phyloP scores from a whole-genome alignment of 106 monocot genomes.

The Apostasia ramifera region DNA sequence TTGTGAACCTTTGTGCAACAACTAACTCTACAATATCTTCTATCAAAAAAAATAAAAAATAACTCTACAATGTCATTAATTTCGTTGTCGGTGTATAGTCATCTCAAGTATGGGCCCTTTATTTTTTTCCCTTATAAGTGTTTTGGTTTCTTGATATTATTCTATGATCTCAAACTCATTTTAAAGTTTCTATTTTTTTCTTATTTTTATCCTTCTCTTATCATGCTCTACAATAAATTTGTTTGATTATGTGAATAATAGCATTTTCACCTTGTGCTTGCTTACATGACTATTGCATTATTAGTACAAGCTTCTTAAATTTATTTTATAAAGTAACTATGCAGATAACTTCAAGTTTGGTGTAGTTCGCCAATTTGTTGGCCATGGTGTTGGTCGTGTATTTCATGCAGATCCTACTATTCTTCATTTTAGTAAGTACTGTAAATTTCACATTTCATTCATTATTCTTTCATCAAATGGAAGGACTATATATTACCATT shows the following conservation, averaged over 20 bases:
- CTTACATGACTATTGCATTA: background rate
- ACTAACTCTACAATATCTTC: too few relatives aligned
- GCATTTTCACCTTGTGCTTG: too few relatives aligned
- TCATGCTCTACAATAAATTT: background rate
- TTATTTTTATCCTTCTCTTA: background rate
- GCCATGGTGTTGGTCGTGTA: slow-evolving; percentile 64
- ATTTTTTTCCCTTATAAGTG: too few relatives aligned
- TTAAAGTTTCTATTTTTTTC: background rate
- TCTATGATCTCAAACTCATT: background rate
- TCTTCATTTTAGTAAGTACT: slow-evolving; percentile 57
- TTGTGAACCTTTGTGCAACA: too few relatives aligned
- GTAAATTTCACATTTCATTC: background rate
- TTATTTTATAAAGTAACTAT: slow-evolving; percentile 38
- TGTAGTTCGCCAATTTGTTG: slow-evolving; percentile 62
- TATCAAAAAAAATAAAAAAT: too few relatives aligned
- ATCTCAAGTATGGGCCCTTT: too few relatives aligned
- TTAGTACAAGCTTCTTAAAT: background rate
- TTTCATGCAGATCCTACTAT: slow-evolving; percentile 73
- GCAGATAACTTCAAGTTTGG: slow-evolving; percentile 54
- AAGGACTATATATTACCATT: background rate
- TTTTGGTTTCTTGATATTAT: background rate
- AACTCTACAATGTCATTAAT: too few relatives aligned
- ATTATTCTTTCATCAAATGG: background rate
- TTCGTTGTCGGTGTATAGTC: too few relatives aligned
- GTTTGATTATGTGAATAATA: too few relatives aligned